These are phyloP conservation scores for Cyanidioschyzon merolae DNA, from an alignment of 23 red algal genomes.

Conservation along the genomic window DNA sequence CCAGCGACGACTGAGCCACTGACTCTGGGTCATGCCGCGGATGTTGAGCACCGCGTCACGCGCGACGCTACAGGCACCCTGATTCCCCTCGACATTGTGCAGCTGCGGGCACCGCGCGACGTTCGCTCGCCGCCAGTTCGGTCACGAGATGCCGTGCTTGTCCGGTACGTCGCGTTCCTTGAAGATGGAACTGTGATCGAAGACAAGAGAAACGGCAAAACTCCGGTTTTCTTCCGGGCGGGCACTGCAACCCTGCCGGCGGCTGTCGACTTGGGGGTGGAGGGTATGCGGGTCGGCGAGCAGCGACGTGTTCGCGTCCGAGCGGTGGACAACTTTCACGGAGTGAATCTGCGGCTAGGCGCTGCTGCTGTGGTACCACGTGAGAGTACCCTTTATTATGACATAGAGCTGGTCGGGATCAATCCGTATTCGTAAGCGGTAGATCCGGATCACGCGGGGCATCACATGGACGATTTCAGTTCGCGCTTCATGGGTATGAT, in stretches of 20 bases:
- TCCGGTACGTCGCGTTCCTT: background rate
- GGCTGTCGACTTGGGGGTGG: background rate
- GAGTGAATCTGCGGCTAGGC: background rate
- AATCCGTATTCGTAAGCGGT: background rate
- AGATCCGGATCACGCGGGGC: too few relatives aligned
- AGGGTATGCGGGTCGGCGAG: conserved; percentile 5
- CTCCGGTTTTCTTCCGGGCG: background rate
- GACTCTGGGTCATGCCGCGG: background rate
- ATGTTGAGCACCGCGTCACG: background rate
- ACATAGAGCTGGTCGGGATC: conserved; percentile 1
- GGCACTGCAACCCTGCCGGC: background rate
- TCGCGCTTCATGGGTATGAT: too few relatives aligned
- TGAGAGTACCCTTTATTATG: background rate
- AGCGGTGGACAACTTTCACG: background rate
- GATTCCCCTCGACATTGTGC: background rate
- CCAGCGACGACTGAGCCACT: background rate
- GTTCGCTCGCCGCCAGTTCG: background rate
- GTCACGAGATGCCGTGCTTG: background rate
- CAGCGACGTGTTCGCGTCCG: conserved; percentile 4
- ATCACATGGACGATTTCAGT: too few relatives aligned
- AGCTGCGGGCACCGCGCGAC: background rate
- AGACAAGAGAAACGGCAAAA: background rate
- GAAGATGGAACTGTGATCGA: background rate
- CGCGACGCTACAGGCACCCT: background rate
- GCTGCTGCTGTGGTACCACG: background rate